Conservation (phyloP, 164 flowering plant species). For the Vitis cinerea region DNA sequence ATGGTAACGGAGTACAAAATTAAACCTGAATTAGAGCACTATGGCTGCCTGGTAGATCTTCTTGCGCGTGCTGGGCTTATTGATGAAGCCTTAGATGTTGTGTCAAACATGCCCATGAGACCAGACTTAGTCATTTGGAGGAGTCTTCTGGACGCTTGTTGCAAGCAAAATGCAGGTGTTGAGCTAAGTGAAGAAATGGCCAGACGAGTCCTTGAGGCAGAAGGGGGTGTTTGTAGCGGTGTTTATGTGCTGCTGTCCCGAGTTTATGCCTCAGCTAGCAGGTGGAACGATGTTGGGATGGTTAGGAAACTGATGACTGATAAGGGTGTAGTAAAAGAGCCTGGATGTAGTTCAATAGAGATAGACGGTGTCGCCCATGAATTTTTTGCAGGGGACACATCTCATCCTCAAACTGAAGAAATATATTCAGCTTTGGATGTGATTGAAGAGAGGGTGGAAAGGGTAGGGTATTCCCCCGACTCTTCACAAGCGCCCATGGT, state of each 20-base stretch:
- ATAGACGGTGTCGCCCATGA: constrained; percentile 57
- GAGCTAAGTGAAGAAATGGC: constrained; percentile 66
- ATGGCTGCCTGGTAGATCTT: constrained; percentile 80
- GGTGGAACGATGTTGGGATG: constrained; percentile 70
- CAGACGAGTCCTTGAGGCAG: constrained; percentile 38
- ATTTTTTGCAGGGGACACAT: constrained; percentile 75
- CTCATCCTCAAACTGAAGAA: constrained; percentile 54
- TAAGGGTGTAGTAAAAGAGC: constrained; percentile 66
- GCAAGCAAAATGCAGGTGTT: constrained; percentile 49
- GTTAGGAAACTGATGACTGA: constrained; percentile 67
- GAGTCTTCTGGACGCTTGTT: constrained; percentile 72
- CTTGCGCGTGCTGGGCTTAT: constrained; percentile 65
- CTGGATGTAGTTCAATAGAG: constrained; percentile 76
- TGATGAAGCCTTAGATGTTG: constrained; percentile 58
- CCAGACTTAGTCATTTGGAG: constrained; percentile 86
- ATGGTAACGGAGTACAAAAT: constrained; percentile 53
- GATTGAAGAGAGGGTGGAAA: constrained; percentile 43
- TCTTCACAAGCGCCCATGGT: constrained; percentile 57
- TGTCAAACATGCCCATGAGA: constrained; percentile 64
- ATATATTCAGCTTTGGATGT: constrained; percentile 43
- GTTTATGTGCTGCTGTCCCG: constrained; percentile 70
- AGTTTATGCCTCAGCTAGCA: constrained; percentile 66
- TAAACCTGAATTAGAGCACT: constrained; percentile 70
- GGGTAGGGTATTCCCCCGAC: constrained; percentile 56
- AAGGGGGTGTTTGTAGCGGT: constrained; percentile 44